These are phyloP conservation scores for Penicillium verhagenii DNA, from an alignment of 495 filamentous ascomycete genomes.

Conservation along the genomic window DNA sequence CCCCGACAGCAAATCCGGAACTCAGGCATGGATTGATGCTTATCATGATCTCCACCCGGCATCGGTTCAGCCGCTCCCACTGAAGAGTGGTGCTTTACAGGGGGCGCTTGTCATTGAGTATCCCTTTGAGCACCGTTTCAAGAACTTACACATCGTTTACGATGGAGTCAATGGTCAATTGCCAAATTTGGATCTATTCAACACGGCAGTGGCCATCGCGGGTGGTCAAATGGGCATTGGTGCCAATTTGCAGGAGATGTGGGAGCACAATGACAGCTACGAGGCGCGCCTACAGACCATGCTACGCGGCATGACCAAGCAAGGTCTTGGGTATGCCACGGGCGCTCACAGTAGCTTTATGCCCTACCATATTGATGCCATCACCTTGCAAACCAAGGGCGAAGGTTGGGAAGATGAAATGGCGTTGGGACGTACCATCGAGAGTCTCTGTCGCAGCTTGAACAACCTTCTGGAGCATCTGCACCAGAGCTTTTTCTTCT, in stretches of 20 bases:
- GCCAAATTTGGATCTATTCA: conserved; percentile 93
- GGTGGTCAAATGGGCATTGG: conserved; percentile 90
- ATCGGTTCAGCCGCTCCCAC: conserved; percentile 70
- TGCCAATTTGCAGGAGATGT: conserved; percentile 80
- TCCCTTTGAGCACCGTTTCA: conserved; percentile 76
- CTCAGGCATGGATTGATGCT: conserved; percentile 96
- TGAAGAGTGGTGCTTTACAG: conserved; percentile 92
- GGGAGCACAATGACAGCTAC: conserved; percentile 79
- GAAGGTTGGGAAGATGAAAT: conserved; percentile 97
- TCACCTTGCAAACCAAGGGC: conserved; percentile 86
- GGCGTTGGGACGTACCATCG: conserved; percentile 83
- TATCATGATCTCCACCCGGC: conserved; percentile 85
- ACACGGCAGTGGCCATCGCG: conserved; percentile 85
- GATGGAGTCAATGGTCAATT: conserved; percentile 96
- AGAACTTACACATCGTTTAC: conserved; percentile 86
- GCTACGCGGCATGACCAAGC: conserved; percentile 88
- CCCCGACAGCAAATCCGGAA: conserved; percentile 82
- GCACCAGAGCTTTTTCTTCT: conserved; percentile 99
- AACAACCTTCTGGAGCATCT: conserved; percentile 97
- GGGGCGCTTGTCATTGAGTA: conserved; percentile 94
- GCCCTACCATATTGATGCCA: conserved; percentile 95
- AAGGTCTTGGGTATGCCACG: conserved; percentile 84
- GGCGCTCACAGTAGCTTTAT: conserved; percentile 95
- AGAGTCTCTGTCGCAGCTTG: conserved; percentile 84
- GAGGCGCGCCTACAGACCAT: conserved; percentile 81